phyloP scores from a whole-genome alignment of 164 flowering plant species.

The Aristolochia fimbriata region DNA sequence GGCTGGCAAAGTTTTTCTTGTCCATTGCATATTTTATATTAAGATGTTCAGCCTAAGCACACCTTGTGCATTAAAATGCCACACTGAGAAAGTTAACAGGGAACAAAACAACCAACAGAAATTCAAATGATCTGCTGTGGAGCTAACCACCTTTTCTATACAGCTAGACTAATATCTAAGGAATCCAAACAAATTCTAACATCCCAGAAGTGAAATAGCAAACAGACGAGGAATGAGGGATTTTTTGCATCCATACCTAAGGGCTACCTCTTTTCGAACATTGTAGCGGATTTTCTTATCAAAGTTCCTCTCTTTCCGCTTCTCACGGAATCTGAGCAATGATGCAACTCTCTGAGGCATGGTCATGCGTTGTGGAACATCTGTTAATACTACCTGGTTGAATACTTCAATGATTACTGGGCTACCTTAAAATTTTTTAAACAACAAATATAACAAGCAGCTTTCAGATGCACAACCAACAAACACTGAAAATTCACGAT shows the following conservation, averaged over 20 bases:
- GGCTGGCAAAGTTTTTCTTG: no score
- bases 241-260: conserved; percentile 5
- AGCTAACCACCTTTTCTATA: no score
- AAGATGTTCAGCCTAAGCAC: no score
- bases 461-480: not conserved
- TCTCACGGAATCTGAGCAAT: conserved; percentile 16
- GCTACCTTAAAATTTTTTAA: not conserved
- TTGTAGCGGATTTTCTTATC: conserved; percentile 13
- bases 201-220: no score
- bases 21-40: no score
- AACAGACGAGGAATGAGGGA: no score
- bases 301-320: conserved; percentile 15
- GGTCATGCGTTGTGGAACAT: conserved; percentile 12
- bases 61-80: no score
- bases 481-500: conserved; percentile 5
- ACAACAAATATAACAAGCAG: not conserved
- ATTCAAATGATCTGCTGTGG: no score
- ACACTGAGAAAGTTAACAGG: no score
- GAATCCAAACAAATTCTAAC: no score
- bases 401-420: conserved; percentile 4
- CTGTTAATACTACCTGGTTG: conserved; percentile 8
- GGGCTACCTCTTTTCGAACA: conserved; percentile 18
- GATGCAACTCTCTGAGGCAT: conserved; percentile 14
- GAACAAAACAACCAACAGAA: no score
- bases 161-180: no score